Evolutionary conservation across 768 basidiomycete species (phyloP).

Genomic region (Rhizopogon roseolus): DNA sequence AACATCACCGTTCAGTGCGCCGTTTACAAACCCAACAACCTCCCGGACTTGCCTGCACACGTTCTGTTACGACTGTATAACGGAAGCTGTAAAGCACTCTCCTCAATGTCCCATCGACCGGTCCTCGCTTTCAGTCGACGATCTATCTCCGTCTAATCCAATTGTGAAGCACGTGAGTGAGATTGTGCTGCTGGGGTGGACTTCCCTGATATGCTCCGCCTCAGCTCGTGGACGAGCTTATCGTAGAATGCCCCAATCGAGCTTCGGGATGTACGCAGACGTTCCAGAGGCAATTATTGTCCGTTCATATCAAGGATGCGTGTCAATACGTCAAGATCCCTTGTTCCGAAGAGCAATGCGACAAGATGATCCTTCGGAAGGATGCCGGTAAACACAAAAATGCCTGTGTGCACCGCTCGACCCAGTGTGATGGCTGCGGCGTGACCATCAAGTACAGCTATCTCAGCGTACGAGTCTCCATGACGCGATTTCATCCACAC

Average conservation of each 20-base stretch:
- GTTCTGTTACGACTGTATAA: constrained; percentile 81
- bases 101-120: constrained; percentile 84
- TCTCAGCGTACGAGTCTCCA: constrained; percentile 30
- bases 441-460: constrained; percentile 28
- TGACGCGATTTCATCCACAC: constrained; percentile 1
- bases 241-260: constrained; percentile 66
- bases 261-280: constrained; percentile 55
- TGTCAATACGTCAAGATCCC: constrained; percentile 54
- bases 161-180: constrained; percentile 56
- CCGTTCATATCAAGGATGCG: constrained; percentile 53
- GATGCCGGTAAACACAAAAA: constrained; percentile 40
- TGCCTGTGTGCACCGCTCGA: constrained; percentile 30
- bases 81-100: constrained; percentile 66
- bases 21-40: constrained; percentile 74
- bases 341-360: constrained; percentile 47
- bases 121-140: constrained; percentile 51
- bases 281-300: constrained; percentile 64
- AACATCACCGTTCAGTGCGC: constrained; percentile 37
- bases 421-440: constrained; percentile 37
- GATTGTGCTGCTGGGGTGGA: background rate
- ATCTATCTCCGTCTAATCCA: constrained; percentile 63
- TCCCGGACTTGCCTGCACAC: constrained; percentile 73
- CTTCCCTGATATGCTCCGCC: constrained; percentile 6
- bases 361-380: constrained; percentile 37
- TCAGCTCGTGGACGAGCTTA: constrained; percentile 79